These are phyloP conservation scores for Xylariaceae sp. DNA, from an alignment of 2,329 filamentous ascomycete genomes.

Conservation along the genomic window DNA sequence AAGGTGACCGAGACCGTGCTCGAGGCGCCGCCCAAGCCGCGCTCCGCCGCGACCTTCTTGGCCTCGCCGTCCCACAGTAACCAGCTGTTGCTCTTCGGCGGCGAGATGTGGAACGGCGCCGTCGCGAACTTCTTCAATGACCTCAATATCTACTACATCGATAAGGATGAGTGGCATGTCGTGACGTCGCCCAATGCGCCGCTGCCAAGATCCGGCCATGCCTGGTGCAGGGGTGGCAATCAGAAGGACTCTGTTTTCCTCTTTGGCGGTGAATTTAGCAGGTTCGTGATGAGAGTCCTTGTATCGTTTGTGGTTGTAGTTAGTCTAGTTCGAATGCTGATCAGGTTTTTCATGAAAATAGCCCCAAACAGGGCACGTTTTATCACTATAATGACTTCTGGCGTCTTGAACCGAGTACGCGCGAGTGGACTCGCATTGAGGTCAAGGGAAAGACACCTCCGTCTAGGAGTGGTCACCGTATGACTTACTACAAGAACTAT, in stretches of 20 bases:
- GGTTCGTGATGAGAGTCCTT: constrained; percentile 32
- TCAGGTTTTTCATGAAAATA: constrained; percentile 2
- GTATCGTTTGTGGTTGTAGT: not conserved
- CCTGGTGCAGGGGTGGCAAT: constrained; percentile 88
- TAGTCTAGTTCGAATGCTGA: constrained; percentile 9
- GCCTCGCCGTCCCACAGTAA: constrained; percentile 82
- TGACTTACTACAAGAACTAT: constrained; percentile 97
- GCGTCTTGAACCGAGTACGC: constrained; percentile 73
- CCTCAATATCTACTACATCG: constrained; percentile 66
- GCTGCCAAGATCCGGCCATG: constrained; percentile 84
- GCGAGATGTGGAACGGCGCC: constrained; percentile 92
- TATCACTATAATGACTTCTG: constrained; percentile 99
- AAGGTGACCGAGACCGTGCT: constrained; percentile 81
- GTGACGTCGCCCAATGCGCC: constrained; percentile 90
- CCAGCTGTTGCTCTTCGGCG: constrained; percentile 86
- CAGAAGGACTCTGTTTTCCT: constrained; percentile 75
- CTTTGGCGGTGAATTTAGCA: constrained; percentile 95
- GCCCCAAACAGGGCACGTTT: constrained; percentile 64
- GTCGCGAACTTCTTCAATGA: constrained; percentile 69
- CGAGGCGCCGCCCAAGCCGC: constrained; percentile 66
- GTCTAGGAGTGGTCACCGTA: constrained; percentile 84
- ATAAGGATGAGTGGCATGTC: constrained; percentile 82
- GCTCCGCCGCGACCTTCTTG: constrained; percentile 75
- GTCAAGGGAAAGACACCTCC: constrained; percentile 71
- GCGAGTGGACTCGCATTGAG: constrained; percentile 91